A percentile compares a stretch with the other conserved stretches of the same genome.
These are phyloP conservation scores for Coix lacrymajobi DNA, from an alignment of 176 grass and related monocot species.

Conservation along the genomic window DNA sequence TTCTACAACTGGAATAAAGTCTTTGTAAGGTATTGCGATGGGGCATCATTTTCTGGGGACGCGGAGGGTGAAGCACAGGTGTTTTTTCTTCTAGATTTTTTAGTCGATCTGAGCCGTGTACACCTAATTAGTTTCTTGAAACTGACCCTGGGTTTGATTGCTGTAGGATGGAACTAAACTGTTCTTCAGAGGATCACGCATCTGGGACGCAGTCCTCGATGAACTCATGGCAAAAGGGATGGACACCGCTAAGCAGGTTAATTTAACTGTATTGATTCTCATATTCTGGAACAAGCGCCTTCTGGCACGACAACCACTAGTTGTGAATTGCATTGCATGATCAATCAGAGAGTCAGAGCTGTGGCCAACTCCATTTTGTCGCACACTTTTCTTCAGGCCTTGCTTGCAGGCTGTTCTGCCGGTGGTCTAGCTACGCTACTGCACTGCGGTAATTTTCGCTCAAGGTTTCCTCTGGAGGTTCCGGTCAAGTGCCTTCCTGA, in stretches of 20 bases:
- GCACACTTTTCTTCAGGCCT: conserved; percentile 45
- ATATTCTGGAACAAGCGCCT: neutral
- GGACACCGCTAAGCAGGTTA: conserved; percentile 57
- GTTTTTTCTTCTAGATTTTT: neutral
- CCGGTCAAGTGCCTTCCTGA: conserved; percentile 70
- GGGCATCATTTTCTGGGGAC: conserved; percentile 72
- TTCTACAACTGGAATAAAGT: conserved; percentile 91
- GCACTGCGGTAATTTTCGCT: conserved; percentile 74
- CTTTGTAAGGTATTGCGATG: conserved; percentile 67
- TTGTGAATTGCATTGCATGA: neutral
- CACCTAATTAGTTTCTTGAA: neutral
- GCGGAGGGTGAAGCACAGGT: conserved; percentile 43
- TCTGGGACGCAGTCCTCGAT: conserved; percentile 58
- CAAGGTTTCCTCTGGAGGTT: conserved; percentile 25
- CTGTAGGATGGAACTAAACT: conserved; percentile 50
- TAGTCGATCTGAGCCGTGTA: neutral
- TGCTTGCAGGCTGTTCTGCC: conserved; percentile 82
- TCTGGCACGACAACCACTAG: neutral
- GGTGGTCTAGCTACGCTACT: conserved; percentile 61
- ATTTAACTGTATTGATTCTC: neutral
- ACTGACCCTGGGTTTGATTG: neutral
- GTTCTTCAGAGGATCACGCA: conserved; percentile 61
- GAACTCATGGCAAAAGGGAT: conserved; percentile 65
- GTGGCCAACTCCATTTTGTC: neutral
- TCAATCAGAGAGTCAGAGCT: neutral